Base-by-base conservation (phyloP, 1,284 basidiomycete genomes). In the Ceratobasidium sp. region DNA sequence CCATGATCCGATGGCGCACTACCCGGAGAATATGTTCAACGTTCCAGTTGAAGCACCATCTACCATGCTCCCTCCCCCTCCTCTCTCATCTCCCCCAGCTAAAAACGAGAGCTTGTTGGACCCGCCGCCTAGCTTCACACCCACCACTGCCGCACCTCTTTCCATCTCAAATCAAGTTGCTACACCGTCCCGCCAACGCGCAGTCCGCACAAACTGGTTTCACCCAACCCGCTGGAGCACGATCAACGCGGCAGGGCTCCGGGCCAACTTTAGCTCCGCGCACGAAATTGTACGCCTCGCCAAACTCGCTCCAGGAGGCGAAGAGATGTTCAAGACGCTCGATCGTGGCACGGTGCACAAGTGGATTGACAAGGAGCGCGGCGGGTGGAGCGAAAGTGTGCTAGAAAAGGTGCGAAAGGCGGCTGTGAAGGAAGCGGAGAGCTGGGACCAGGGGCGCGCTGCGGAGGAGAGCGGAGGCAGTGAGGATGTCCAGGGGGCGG, bases 181-280 rank as follows among this genome's bases (percentile, higher is more conserved):
- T 13, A 67, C 65, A 49, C 43, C 62, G 17, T 67, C 65, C 2
- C 71, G 71, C 43, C 71, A 75, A 65, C 71, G 71, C 37, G 71
- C 71, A 43, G 71, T 75, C 22, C 71, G 71, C 15, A 75, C 71
- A 40, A 75, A 75, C 49, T 75, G 71, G 71, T 75, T 75, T n/a
- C 71, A 75, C n/a, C 71, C 71, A 6, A 43, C 71, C 11, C 71
- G 71, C 9, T 75, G 71, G 71, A 65, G 61, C n/a, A 75, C 71
- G 5, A 75, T 75, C 32, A 66, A 75, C 61, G 71, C 71, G 22
- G 71, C 71, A 13, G 71, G 71, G 34, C 71, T 75, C 2, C 61
- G 71, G n/a, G 71, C 71, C 22, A 75, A 75, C 22, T 75, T 75
- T 65, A 65, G 61, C 37, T 75, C 71, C n/a, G 71, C 71, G 11